phyloP scores from a whole-genome alignment of 108 stramenopile genomes.

The Skeletonema menzelii region DNA sequence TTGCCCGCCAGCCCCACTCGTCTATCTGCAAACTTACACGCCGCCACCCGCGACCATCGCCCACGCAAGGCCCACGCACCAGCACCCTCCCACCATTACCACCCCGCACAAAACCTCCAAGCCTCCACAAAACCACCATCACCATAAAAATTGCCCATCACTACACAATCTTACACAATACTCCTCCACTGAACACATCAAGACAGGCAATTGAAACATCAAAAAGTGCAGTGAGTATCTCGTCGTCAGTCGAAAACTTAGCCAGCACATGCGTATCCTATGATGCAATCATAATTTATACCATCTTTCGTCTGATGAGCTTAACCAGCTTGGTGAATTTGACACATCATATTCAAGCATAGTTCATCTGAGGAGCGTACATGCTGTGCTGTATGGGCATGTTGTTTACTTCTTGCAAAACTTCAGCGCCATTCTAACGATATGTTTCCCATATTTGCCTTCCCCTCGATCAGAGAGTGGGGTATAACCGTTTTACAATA shows the following conservation, averaged over 20 bases:
- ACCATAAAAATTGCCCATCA: not conserved
- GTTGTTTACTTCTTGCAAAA: not conserved
- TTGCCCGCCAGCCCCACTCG: no score
- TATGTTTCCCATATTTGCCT: not conserved
- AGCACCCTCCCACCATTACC: no score
- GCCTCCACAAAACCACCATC: no score
- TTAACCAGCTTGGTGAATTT: conserved; percentile 30
- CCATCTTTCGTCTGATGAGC: conserved; percentile 39
- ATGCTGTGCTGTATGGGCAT: not conserved
- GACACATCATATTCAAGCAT: conserved; percentile 21
- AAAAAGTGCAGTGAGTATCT: not conserved
- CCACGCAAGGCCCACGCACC: no score
- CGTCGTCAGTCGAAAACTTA: not conserved
- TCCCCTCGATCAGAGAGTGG: not conserved
- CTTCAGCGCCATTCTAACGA: not conserved
- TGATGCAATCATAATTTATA: conserved; percentile 18
- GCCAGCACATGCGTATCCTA: not conserved
- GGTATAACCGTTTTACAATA: no score
- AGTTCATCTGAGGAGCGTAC: conserved; percentile 29
- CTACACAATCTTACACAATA: no score
- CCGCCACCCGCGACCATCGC: no score
- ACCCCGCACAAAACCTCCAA: no score
- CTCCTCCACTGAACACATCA: not conserved
- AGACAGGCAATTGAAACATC: not conserved
- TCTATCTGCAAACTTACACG: no score